Base-by-base conservation (phyloP, 1,284 basidiomycete species). In the Trichosporon ovoides region DNA sequence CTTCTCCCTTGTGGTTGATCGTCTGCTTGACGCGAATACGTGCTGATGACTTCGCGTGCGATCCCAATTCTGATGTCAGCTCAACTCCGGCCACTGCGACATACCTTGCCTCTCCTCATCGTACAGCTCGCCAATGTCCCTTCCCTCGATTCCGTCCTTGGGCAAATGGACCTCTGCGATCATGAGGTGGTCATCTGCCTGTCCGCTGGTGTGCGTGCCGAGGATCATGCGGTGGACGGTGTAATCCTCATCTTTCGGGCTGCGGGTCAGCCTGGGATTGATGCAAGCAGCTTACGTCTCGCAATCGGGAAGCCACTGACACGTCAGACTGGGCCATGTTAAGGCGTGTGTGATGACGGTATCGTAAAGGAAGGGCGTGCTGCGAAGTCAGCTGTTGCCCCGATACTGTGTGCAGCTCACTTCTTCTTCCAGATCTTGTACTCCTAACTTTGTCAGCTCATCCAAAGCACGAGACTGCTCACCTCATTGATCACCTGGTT, bases 241-340 rank as follows among this genome's bases (percentile, higher is more conserved):
- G 79, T 95, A 96, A 28, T 91, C 86, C 71, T 94, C 96, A 77
- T 89, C 87, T 53, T 88, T 79, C 22, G 92, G 89, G 58, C 76
- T 64, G 40, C n/a, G 22, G 24, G 49, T 66, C 34, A 66, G 65
- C 58, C 6, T 1, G 7, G 3, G 24, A 7, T 11, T 24, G 2
- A 10, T 19, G 22, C 11, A 16, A 12, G 9, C 28, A 33, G 80
- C 88, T 70, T 69, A 93, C 91, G 84, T 83, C 78, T 97, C 92
- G 77, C 87, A 88, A 81, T 99, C 95, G 0, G 96, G 96, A 75
- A 99, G 91, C 96, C 96, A 99, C 79, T 98, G 96, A 75, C 91
- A 94, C 3, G 96, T 99, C 69, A 99, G 77, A 69, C 88, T 92
- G 14, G 96, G 96, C 96, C 96, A 99, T 75, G 97, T 93, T 55